Evolutionary conservation across 257 asterid species (phyloP).

Genomic region (Salvia rosmarinus): DNA sequence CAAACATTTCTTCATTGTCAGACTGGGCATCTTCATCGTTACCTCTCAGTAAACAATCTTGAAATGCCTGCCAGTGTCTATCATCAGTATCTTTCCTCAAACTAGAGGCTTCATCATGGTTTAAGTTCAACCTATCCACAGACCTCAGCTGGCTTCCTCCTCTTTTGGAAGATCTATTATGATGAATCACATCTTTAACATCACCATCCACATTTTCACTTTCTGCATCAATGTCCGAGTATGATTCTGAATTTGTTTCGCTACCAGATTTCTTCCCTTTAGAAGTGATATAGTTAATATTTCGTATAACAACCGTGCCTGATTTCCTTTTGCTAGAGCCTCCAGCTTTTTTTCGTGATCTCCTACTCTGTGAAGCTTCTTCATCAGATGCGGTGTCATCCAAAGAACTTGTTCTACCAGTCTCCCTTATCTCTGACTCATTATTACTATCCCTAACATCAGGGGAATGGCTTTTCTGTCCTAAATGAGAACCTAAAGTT

Average conservation of each 20-base stretch:
- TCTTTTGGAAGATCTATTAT: slow-evolving; percentile 49
- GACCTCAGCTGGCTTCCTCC: slow-evolving; percentile 50
- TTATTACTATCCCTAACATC: slow-evolving; percentile 56
- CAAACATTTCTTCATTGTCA: slow-evolving; percentile 53
- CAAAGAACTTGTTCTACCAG: slow-evolving; percentile 37
- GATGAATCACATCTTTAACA: slow-evolving; percentile 38
- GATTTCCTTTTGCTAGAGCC: slow-evolving; percentile 50
- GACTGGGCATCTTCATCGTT: slow-evolving; percentile 56
- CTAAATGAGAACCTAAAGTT: slow-evolving; percentile 44
- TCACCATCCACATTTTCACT: slow-evolving; percentile 47
- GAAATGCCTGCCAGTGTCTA: slow-evolving; percentile 90
- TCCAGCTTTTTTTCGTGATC: slow-evolving; percentile 52
- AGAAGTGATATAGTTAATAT: slow-evolving; percentile 55
- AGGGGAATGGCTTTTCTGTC: slow-evolving; percentile 51
- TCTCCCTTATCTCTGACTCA: slow-evolving; percentile 49
- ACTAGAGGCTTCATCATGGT: slow-evolving; percentile 43
- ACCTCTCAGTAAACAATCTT: slow-evolving; percentile 73
- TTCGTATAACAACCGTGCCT: slow-evolving; percentile 53
- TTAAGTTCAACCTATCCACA: slow-evolving; percentile 41
- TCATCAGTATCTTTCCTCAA: slow-evolving; percentile 59
- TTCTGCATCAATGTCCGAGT: slow-evolving; percentile 50
- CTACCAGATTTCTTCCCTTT: slow-evolving; percentile 47
- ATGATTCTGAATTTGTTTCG: slow-evolving; percentile 51
- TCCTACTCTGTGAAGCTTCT: slow-evolving; percentile 51
- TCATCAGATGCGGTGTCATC: slow-evolving; percentile 45